These are phyloP conservation scores for Phytophthora podocarpi DNA, from an alignment of 352 stramenopile species.

Conservation along the genomic window DNA sequence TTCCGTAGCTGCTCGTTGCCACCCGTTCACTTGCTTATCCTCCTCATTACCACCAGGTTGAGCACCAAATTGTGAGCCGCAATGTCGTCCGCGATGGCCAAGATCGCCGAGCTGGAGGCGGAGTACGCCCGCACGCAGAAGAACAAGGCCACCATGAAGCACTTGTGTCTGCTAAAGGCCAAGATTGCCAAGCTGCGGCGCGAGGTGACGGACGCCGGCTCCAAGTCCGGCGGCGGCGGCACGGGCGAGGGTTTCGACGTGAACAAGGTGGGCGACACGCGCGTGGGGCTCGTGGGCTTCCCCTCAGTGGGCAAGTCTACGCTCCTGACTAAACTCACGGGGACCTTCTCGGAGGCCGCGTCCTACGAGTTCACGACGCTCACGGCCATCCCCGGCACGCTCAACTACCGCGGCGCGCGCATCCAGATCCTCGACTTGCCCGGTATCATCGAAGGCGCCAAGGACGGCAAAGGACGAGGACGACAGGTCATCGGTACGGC, in stretches of 20 bases:
- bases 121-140: constrained; percentile 99
- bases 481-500: constrained; percentile 97
- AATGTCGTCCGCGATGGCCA: constrained; percentile 72
- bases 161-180: constrained; percentile 97
- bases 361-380: constrained; percentile 99
- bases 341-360: constrained; percentile 94
- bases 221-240: constrained; percentile 68
- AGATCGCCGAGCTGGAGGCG: constrained; percentile 84
- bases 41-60: background rate
- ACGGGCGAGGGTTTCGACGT: constrained; percentile 91
- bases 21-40: background rate
- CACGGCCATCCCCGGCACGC: constrained; percentile 97
- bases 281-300: constrained; percentile 98
- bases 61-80: no score
- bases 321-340: constrained; percentile 96
- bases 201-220: constrained; percentile 89
- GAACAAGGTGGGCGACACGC: constrained; percentile 95
- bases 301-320: constrained; percentile 99
- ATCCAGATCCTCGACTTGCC: constrained; percentile 92
- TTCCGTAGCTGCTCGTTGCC: constrained; percentile 11
- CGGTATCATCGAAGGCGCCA: constrained; percentile 99
- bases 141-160: constrained; percentile 99
- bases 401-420: constrained; percentile 94
- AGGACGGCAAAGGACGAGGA: constrained; percentile 97
- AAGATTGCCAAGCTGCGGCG: constrained; percentile 97